These are phyloP conservation scores for Sicyos edulis DNA, from an alignment of 306 rosid genomes.

Conservation along the genomic window DNA sequence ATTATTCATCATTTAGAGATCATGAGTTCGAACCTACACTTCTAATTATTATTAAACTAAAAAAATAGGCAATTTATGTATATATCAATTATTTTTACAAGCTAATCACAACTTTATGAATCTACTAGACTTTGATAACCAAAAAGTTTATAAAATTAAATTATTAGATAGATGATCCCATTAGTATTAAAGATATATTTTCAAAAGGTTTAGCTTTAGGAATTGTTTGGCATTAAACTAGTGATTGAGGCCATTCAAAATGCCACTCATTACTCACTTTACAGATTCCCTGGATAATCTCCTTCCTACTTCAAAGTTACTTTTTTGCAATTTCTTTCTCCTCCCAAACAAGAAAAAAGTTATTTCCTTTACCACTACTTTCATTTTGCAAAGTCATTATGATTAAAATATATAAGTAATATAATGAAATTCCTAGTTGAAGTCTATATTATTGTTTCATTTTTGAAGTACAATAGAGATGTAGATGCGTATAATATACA, in stretches of 20 bases:
- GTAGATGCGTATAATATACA: no score
- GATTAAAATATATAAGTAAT: not conserved
- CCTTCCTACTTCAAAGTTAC: not conserved
- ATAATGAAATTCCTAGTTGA: not conserved
- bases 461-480: no score
- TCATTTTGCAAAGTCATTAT: not conserved
- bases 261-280: constrained; percentile 13
- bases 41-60: no score
- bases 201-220: constrained; percentile 9
- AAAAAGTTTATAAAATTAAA: no score
- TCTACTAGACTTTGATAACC: no score
- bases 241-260: constrained; percentile 8
- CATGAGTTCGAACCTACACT: no score
- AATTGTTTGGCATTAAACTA: not conserved
- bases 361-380: not conserved
- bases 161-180: no score
- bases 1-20: no score
- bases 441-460: not conserved
- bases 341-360: not conserved
- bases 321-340: not conserved
- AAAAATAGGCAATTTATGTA: no score
- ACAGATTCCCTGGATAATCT: not conserved
- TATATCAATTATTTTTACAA: no score
- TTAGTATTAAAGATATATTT: not conserved
- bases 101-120: no score